Base-by-base conservation (phyloP, 768 basidiomycete species). In the Neoboletus subvelutipes region DNA sequence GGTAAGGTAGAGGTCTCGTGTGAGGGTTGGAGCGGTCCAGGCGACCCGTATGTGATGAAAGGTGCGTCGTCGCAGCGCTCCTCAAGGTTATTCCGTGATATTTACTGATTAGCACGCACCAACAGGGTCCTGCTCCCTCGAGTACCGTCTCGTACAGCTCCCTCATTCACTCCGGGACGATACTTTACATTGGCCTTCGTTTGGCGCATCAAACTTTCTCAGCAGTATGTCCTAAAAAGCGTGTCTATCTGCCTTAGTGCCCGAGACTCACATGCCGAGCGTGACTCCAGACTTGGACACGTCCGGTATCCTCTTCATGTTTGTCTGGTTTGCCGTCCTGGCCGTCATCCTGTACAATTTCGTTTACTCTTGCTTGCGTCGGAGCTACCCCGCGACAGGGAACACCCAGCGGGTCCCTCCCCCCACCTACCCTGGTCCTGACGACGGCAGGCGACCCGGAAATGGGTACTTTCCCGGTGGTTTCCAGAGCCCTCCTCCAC, bases 1-100 rank as follows among this genome's bases (percentile, higher is more conserved):
- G 95, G 95, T 17, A 81, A 83, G 60, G 87, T 96, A 0, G 84
- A 90, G 62, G 85, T 98, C 1, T 87, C 85, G 18, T 98, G 95
- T 64, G 95, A 98, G 76, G 95, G 95, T 24, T 98, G 90, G 88
- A 83, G 81, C 39, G 75, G 79, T 33, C 83, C 92, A 5, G 93
- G 91, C 0, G 95, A 98, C 73, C 79, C 83, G 2, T 83, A 86
- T 70, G 90, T 98, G 15, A 71, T 96, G 59, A 91, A 92, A 78
- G 94, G 94, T 88, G 34, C 74, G 60, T 60, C 50, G 29, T 40
- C 42, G 43, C 24, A 37, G 39, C 17, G 33, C 42, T 43, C 26
- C 51, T 28, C 24, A 5, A 18, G 45, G 15, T 22, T 33, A n/a
- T 48, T 45, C 40, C 24, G 13, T 17, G 8, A 39, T 20, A 24